Conservation (phyloP, 2,329 filamentous ascomycete species). For the Colletotrichum noveboracense region DNA sequence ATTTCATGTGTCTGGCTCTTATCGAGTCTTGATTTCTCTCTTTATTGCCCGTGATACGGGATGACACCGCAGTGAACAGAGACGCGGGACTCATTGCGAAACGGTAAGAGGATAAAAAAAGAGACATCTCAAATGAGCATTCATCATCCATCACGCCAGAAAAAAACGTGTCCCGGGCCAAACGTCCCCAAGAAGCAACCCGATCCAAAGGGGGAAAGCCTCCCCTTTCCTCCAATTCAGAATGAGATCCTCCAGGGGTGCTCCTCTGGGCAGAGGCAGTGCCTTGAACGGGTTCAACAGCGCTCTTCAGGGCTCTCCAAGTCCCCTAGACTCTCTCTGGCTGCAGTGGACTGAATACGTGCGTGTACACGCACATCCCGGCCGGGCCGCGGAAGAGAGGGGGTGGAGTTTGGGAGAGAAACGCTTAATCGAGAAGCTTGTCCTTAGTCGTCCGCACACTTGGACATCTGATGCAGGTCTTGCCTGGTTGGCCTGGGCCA, state of each 20-base stretch:
- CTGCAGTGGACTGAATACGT: not conserved
- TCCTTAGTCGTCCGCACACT: constrained; percentile 7
- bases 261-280: not conserved
- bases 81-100: not conserved
- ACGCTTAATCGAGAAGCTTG: constrained; percentile 17
- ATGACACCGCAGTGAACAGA: not conserved
- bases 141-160: not conserved
- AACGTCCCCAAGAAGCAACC: not conserved
- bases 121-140: not conserved
- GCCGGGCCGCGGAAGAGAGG: not conserved
- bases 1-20: not conserved
- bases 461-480: not conserved
- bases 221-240: not conserved
- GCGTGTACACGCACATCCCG: not conserved
- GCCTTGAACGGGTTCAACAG: not conserved
- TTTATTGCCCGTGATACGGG: not conserved
- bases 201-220: not conserved
- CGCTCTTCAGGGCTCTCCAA: not conserved
- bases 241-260: not conserved
- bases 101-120: not conserved
- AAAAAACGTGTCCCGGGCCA: not conserved
- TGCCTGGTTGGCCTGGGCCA: not conserved
- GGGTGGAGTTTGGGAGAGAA: not conserved
- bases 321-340: not conserved
- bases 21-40: not conserved